phyloP scores from a whole-genome alignment of 768 basidiomycete species.

The Agaricus subrufescens region DNA sequence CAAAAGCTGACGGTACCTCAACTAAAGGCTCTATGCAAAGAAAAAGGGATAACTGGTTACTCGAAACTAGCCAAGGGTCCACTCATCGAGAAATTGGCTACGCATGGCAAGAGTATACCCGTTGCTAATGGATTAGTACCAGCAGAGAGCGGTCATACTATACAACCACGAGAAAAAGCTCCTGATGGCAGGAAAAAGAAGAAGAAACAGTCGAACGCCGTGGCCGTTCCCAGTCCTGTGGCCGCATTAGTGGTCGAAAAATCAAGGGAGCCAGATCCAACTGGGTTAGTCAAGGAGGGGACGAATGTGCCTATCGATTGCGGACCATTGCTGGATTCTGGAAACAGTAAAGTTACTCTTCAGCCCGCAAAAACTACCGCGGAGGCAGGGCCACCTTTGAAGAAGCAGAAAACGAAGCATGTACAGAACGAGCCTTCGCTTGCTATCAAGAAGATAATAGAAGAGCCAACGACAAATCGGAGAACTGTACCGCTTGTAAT shows the following conservation, averaged over 20 bases:
- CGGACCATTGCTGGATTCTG: neutral
- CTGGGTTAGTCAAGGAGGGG: neutral
- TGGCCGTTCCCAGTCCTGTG: neutral
- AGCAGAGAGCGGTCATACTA: neutral
- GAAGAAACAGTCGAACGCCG: neutral
- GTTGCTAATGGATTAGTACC: neutral
- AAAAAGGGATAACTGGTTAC: constrained; percentile 53
- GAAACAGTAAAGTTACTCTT: neutral
- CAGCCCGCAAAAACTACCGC: neutral
- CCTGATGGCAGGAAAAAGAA: neutral
- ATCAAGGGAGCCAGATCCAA: neutral
- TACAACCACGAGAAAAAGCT: neutral
- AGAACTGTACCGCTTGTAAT: neutral
- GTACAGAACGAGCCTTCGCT: too few species aligned
- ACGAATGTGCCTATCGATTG: neutral
- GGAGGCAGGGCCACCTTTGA: neutral
- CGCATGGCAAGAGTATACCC: neutral
- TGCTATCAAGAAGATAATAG: neutral
- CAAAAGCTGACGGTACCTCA: constrained; percentile 54
- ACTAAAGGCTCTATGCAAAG: constrained; percentile 67
- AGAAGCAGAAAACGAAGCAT: neutral
- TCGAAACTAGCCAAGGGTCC: constrained; percentile 61
- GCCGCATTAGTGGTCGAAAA: neutral
- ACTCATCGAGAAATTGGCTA: constrained; percentile 43
- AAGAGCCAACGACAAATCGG: neutral